These are phyloP conservation scores for Fistulina hepatica DNA, from an alignment of 1,284 basidiomycete genomes.

Conservation along the genomic window DNA sequence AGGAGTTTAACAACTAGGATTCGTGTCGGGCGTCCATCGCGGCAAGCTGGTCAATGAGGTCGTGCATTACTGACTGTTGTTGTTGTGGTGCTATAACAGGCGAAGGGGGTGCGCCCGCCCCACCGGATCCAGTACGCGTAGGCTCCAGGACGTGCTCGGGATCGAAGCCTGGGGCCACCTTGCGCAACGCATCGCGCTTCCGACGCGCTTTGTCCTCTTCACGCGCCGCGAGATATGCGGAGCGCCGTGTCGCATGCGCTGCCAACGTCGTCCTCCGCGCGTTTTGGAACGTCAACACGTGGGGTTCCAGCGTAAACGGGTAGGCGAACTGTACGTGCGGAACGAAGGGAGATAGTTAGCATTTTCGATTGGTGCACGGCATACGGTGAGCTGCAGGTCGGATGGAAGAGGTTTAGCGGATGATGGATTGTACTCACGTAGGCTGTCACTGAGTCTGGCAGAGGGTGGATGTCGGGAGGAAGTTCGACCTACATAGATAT, in stretches of 20 bases:
- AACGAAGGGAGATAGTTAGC: background rate
- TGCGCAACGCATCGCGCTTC: conserved; percentile 63
- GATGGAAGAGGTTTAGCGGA: background rate
- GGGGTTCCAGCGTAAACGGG: conserved; percentile 83
- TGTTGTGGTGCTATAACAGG: conserved; percentile 16
- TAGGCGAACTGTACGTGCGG: conserved; percentile 93
- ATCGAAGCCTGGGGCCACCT: conserved; percentile 68
- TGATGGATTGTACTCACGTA: conserved; percentile 52
- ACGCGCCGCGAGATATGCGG: conserved; percentile 57
- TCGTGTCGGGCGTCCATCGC: conserved; percentile 51
- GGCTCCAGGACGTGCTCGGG: conserved; percentile 51
- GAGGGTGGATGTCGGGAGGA: conserved; percentile 83
- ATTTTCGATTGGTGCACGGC: no score
- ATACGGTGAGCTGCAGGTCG: background rate
- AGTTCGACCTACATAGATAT: conserved; percentile 51
- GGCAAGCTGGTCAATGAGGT: conserved; percentile 68
- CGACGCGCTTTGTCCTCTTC: conserved; percentile 70
- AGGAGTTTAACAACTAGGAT: no score
- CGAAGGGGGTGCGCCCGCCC: conserved; percentile 9
- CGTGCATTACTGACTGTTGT: conserved; percentile 61
- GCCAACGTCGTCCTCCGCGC: conserved; percentile 57
- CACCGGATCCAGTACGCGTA: conserved; percentile 22
- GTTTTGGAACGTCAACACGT: conserved; percentile 63
- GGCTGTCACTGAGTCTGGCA: conserved; percentile 78
- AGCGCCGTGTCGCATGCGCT: conserved; percentile 52